Evolutionary conservation across 148 eudicot genomes (phyloP).

Genomic region (Cornus controversa): DNA sequence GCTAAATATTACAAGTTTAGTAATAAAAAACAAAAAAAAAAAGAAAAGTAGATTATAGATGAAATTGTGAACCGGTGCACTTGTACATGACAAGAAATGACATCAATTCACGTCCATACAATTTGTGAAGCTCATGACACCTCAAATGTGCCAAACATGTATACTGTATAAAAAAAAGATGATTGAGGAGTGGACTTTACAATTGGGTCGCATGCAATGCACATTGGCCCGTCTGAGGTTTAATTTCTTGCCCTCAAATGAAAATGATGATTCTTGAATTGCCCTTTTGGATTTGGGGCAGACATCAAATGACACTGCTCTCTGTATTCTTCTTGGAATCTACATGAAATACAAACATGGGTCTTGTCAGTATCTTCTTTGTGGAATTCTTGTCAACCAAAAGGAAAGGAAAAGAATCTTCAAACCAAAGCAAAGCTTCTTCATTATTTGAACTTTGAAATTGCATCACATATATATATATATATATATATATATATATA

Average conservation of each 20-base stretch:
- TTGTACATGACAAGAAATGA: no score
- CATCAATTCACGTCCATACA: no score
- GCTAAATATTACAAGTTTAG: no score
- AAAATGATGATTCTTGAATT: conserved; percentile 7
- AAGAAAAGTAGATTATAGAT: no score
- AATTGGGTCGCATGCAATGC: background rate
- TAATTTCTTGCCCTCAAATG: background rate
- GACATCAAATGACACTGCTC: background rate
- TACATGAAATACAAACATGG: background rate
- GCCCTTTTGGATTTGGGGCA: background rate
- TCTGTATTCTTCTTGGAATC: background rate
- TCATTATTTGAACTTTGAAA: background rate
- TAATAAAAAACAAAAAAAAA: no score
- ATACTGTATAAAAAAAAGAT: background rate
- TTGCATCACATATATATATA: background rate
- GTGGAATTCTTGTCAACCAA: background rate
- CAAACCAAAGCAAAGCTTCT: background rate
- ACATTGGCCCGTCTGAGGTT: background rate
- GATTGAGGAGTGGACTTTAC: background rate
- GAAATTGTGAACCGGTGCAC: no score
- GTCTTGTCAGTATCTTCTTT: background rate
- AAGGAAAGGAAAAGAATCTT: background rate
- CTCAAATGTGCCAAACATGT: background rate
- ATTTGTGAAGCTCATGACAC: no score
- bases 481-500: no score